Evolutionary conservation across 2,329 filamentous ascomycete species (phyloP).

Genomic region (Trichocomaceae sp.): DNA sequence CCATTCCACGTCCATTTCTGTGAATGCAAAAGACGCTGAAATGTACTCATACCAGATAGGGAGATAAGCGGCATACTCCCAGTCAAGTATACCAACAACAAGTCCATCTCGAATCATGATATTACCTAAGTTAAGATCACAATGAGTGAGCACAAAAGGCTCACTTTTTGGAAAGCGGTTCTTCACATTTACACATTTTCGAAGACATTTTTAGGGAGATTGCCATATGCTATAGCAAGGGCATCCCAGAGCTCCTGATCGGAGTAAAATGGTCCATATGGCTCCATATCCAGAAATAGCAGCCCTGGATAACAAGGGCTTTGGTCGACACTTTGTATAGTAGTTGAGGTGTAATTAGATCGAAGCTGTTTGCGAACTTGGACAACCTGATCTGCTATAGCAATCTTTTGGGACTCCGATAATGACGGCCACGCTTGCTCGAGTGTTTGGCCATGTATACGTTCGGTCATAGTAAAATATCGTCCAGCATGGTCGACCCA

Average conservation of each 20-base stretch:
- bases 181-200: constrained; percentile 17
- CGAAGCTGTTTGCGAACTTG: constrained; percentile 4
- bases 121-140: constrained; percentile 21
- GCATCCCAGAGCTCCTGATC: constrained; percentile 17
- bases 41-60: constrained; percentile 32
- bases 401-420: constrained; percentile 4
- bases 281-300: constrained; percentile 14
- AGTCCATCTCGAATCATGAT: constrained; percentile 18
- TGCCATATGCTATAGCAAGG: constrained; percentile 9
- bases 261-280: constrained; percentile 17
- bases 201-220: constrained; percentile 15
- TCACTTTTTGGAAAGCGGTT: constrained; percentile 18
- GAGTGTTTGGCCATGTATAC: constrained; percentile 17
- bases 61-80: constrained; percentile 27
- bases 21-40: constrained; percentile 19
- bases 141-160: constrained; percentile 23
- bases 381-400: constrained; percentile 1
- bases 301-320: constrained; percentile 15
- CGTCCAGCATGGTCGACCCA: constrained; percentile 15
- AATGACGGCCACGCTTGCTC: constrained; percentile 17
- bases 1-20: constrained; percentile 20
- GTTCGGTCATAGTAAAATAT: constrained; percentile 15
- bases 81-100: constrained; percentile 25
- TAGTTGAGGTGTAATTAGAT: constrained; percentile 3
- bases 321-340: constrained; percentile 1